Conservation (phyloP, 805 yeast species). For the Nakazawaea ernobii region DNA sequence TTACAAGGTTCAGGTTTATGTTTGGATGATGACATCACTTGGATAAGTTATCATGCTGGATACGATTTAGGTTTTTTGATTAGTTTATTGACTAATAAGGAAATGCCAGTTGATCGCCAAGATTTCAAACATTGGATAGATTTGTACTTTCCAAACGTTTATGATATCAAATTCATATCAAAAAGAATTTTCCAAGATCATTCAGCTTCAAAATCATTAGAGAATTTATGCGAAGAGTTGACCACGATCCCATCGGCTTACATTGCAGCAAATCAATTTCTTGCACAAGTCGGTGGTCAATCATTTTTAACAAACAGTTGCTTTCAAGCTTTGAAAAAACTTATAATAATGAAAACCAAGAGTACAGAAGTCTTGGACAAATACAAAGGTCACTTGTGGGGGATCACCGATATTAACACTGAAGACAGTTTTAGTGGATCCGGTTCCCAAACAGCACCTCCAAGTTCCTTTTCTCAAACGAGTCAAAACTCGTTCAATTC, state of each 20-base stretch:
- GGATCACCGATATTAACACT: constrained; percentile 3
- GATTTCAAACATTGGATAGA: constrained; percentile 70
- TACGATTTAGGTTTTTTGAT: constrained; percentile 90
- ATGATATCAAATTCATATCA: constrained; percentile 65
- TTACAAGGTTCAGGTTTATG: constrained; percentile 83
- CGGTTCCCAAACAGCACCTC: neutral
- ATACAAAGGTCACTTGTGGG: constrained; percentile 9
- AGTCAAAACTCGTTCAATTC: constrained; percentile 1
- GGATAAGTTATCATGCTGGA: constrained; percentile 93
- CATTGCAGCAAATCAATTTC: constrained; percentile 30
- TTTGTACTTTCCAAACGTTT: constrained; percentile 73
- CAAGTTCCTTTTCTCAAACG: constrained; percentile 4
- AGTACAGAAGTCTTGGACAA: constrained; percentile 4
- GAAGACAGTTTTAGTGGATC: neutral
- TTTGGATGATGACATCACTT: constrained; percentile 61
- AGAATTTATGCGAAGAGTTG: constrained; percentile 64
- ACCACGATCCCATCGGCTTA: constrained; percentile 57
- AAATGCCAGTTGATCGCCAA: constrained; percentile 74
- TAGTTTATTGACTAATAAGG: constrained; percentile 65
- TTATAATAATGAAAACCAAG: constrained; percentile 11
- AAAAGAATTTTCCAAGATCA: constrained; percentile 16
- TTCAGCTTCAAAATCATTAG: constrained; percentile 34
- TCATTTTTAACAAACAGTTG: constrained; percentile 59
- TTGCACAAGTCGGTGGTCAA: constrained; percentile 57
- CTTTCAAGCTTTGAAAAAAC: constrained; percentile 47